These are phyloP conservation scores for Oleoguttula mirabilis DNA, from an alignment of 495 filamentous ascomycete genomes.

Conservation along the genomic window DNA sequence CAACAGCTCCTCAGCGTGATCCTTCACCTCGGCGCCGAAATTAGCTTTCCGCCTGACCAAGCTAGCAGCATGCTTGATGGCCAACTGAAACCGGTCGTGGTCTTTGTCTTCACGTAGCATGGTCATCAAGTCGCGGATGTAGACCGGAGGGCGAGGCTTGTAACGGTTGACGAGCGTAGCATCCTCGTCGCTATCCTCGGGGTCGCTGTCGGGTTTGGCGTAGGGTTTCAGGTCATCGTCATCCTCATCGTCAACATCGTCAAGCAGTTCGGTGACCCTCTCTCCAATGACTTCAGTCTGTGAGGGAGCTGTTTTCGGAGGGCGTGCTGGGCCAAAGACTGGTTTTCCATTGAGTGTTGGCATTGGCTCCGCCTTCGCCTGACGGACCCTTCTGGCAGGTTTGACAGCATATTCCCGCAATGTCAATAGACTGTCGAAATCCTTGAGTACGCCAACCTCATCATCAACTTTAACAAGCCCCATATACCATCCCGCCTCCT, in stretches of 20 bases:
- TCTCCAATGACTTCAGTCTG: slow-evolving; percentile 18
- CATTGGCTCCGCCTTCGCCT: neutral
- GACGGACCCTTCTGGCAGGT: neutral
- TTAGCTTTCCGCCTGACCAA: slow-evolving; percentile 80
- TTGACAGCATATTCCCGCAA: neutral
- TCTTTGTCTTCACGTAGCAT: slow-evolving; percentile 71
- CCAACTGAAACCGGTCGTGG: slow-evolving; percentile 72
- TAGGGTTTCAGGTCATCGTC: slow-evolving; percentile 72
- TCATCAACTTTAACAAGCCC: slow-evolving; percentile 52
- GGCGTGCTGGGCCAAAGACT: slow-evolving; percentile 13
- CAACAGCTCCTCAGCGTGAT: slow-evolving; percentile 72
- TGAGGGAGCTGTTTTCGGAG: neutral
- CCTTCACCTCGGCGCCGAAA: slow-evolving; percentile 76
- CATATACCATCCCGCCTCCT: slow-evolving; percentile 69
- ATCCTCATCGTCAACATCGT: slow-evolving; percentile 36
- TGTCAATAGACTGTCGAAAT: slow-evolving; percentile 25
- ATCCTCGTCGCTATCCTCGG: slow-evolving; percentile 84
- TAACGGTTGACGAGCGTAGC: slow-evolving; percentile 70
- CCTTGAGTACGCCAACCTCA: slow-evolving; percentile 45
- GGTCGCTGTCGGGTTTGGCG: slow-evolving; percentile 84
- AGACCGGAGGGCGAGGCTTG: slow-evolving; percentile 80
- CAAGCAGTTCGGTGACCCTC: slow-evolving; percentile 12
- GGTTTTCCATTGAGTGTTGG: slow-evolving; percentile 11
- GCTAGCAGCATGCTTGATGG: slow-evolving; percentile 57
- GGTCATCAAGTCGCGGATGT: slow-evolving; percentile 73